A percentile compares a stretch with the other conserved stretches of the same genome.
These are phyloP conservation scores for Aspergillus sp. DNA, from an alignment of 2,329 filamentous ascomycete species.

Conservation along the genomic window DNA sequence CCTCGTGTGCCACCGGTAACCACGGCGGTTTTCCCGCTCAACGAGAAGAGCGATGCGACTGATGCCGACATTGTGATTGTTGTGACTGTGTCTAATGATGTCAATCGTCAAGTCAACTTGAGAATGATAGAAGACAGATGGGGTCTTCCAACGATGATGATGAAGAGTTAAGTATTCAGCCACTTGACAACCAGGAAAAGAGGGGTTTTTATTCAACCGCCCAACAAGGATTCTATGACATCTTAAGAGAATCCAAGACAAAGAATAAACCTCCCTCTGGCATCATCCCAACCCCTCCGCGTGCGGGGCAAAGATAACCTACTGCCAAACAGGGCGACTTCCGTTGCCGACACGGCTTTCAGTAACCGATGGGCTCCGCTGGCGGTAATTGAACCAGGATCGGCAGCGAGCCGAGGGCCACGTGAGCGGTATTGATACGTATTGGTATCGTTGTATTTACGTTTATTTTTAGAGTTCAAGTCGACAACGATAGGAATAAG, in stretches of 20 bases:
- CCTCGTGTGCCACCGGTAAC: slow-evolving; percentile 46
- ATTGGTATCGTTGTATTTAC: too few species aligned
- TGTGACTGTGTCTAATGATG: background rate
- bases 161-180: too few species aligned
- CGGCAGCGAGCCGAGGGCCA: background rate
- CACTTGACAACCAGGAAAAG: too few species aligned
- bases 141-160: too few species aligned
- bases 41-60: slow-evolving; percentile 31
- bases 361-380: slow-evolving; percentile 10
- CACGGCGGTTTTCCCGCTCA: slow-evolving; percentile 39
- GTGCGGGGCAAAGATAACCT: background rate
- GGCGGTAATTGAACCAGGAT: slow-evolving; percentile 11
- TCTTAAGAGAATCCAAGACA: too few species aligned
- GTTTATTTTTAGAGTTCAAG: too few species aligned
- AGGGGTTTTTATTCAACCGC: too few species aligned
- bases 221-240: too few species aligned
- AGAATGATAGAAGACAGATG: too few species aligned
- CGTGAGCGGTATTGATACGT: background rate
- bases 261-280: too few species aligned
- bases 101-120: background rate
- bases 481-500: too few species aligned
- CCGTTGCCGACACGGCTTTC: slow-evolving; percentile 10
- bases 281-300: background rate
- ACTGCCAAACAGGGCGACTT: slow-evolving; percentile 2
- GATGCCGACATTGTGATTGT: slow-evolving; percentile 21